Evolutionary conservation across 768 basidiomycete genomes (phyloP).

Genomic region (Hydnum rufescens): DNA sequence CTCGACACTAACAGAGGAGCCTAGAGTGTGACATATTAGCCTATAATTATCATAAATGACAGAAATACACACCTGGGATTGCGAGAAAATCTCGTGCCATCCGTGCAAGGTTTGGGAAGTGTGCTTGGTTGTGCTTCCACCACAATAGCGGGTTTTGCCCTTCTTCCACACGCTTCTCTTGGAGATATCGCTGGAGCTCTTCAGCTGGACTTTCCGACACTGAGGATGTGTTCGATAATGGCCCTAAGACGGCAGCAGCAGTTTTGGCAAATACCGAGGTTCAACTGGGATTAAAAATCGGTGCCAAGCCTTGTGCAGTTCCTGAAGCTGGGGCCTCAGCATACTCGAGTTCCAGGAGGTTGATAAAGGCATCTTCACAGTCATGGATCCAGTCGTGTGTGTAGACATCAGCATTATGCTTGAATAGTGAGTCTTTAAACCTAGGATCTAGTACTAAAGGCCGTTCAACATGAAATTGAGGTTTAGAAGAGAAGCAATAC

Average conservation of each 20-base stretch:
- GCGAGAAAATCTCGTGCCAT: slow-evolving; percentile 1
- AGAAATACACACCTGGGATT: background rate
- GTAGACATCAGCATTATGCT: background rate
- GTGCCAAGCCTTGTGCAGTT: background rate
- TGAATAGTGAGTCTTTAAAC: background rate
- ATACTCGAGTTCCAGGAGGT: background rate
- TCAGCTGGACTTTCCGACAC: background rate
- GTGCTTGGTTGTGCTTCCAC: background rate
- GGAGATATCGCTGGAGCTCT: background rate
- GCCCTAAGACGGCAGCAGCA: background rate
- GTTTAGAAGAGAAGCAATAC: background rate
- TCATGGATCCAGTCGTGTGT: background rate
- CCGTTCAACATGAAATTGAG: background rate
- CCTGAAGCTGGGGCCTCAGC: background rate
- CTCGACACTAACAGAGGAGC: slow-evolving; percentile 3
- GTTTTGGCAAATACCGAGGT: no score
- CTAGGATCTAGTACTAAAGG: background rate
- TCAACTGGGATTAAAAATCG: background rate
- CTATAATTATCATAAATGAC: background rate
- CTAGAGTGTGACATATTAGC: background rate
- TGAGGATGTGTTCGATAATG: background rate
- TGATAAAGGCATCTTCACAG: background rate
- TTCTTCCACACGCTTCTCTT: background rate
- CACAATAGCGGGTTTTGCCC: background rate
- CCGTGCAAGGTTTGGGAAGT: background rate